phyloP scores from a whole-genome alignment of 2,329 filamentous ascomycete species.

The Cryoendolithus antarcticus region DNA sequence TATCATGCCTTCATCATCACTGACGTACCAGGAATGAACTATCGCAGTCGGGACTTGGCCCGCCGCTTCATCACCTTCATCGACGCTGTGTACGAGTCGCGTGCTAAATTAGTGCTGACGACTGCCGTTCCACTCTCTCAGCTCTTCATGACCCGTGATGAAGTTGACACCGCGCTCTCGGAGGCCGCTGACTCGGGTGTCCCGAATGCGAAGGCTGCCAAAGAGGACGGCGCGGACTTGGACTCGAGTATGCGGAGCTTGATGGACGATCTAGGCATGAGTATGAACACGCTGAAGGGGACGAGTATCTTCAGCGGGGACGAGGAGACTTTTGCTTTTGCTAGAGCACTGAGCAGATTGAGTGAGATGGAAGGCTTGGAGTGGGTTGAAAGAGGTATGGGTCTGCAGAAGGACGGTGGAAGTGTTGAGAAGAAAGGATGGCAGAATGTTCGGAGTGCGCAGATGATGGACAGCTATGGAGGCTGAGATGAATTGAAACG shows the following conservation, averaged over 20 bases:
- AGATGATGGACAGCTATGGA: slow-evolving; percentile 56
- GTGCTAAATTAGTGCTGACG: slow-evolving; percentile 91
- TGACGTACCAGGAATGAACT: slow-evolving; percentile 82
- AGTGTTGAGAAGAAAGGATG: slow-evolving; percentile 54
- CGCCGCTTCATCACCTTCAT: slow-evolving; percentile 95
- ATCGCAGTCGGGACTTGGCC: slow-evolving; percentile 73
- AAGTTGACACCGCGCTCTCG: slow-evolving; percentile 35
- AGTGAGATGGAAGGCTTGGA: slow-evolving; percentile 88
- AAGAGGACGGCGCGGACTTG: slow-evolving; percentile 29
- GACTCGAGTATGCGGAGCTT: slow-evolving; percentile 63
- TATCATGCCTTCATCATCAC: slow-evolving; percentile 92
- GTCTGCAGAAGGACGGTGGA: slow-evolving; percentile 52
- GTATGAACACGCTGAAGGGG: slow-evolving; percentile 71
- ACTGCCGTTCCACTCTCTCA: slow-evolving; percentile 73
- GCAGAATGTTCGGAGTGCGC: slow-evolving; percentile 52
- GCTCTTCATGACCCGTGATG: slow-evolving; percentile 48
- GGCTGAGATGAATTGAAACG: slow-evolving; percentile 8
- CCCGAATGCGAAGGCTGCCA: slow-evolving; percentile 11
- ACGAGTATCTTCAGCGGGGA: slow-evolving; percentile 84
- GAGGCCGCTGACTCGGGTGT: slow-evolving; percentile 17
- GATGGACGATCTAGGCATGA: slow-evolving; percentile 79
- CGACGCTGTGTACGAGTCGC: slow-evolving; percentile 83
- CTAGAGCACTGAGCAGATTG: slow-evolving; percentile 69
- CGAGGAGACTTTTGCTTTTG: slow-evolving; percentile 94
- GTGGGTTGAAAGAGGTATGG: slow-evolving; percentile 75